Base-by-base conservation (phyloP, 495 filamentous ascomycete genomes). In the Aspergillus nidulans region DNA sequence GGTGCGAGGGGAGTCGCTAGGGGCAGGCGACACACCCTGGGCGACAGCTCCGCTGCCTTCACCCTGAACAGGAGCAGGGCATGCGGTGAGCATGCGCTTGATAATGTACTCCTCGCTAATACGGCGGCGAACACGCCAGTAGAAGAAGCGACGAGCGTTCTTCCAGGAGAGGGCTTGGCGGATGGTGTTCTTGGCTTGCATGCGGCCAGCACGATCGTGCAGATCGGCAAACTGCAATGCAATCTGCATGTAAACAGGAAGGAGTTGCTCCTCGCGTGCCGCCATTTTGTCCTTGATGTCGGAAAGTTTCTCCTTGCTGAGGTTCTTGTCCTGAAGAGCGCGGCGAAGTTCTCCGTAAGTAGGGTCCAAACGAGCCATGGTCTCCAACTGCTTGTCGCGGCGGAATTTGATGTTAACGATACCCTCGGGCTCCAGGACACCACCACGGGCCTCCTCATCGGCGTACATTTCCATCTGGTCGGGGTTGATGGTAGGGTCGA, bases 401-500 rank as follows among this genome's bases (percentile, higher is more conserved):
- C 88, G 87, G 80, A 91, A 98, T 77, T 97, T 98, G 85, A 98
- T 96, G 69, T 88, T 88, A 51, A 98, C 86, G 65, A 97, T 97
- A 76, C 94, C 94, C 75, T 98, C 94, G 16, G 94, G 94, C 72
- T 98, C 94, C 58, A 98, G 82, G 50, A 98, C 91, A 86, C 94
- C 94, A 68, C 91, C 94, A 59, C 94, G 95, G 49, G 94, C 74
- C 41, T 98, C 94, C 56, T 91, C 90, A 66, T 98, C 94, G 49
- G 94, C 94, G 69, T 98, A 98, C 94, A 98, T 98, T 74, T 98
- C 94, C 94, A 98, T 98, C 66, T 85, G 85, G 56, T 90, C 83
- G 13, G 89, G 82, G 79, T 97, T 97, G 77, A 98, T 98, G 47
- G 94, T 97, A 21, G 94, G 94, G 70, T 98, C 94, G 58, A 98